phyloP scores from a whole-genome alignment of 768 basidiomycete species.

The Pisolithus marmoratus region DNA sequence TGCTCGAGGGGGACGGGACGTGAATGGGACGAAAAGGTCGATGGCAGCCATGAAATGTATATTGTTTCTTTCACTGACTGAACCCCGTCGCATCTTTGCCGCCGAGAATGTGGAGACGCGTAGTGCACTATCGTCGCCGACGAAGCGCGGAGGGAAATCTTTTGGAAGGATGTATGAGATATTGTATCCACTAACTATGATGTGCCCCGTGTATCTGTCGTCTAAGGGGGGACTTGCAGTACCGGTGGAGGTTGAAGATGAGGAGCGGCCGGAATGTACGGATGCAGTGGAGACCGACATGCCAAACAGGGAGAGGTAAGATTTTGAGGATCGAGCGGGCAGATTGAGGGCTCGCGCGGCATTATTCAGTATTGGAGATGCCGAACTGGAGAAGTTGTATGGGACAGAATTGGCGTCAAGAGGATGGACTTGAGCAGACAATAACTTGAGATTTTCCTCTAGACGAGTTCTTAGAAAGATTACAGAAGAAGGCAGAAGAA shows the following conservation, averaged over 20 bases:
- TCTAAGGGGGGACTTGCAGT: constrained; percentile 45
- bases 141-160: constrained; percentile 41
- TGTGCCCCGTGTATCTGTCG: constrained; percentile 63
- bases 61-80: constrained; percentile 49
- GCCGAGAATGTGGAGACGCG: constrained; percentile 21
- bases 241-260: constrained; percentile 27
- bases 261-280: constrained; percentile 29
- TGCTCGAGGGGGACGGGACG: constrained; percentile 59
- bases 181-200: constrained; percentile 71
- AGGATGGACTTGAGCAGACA: constrained; percentile 71
- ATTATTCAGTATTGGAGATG: constrained; percentile 58
- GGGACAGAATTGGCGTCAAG: constrained; percentile 65
- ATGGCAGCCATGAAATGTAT: constrained; percentile 79
- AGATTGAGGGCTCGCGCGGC: constrained; percentile 67
- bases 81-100: constrained; percentile 42
- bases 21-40: constrained; percentile 68
- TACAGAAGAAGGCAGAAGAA: background rate
- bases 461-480: constrained; percentile 1
- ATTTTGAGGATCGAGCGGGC: constrained; percentile 52
- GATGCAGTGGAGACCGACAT: constrained; percentile 31
- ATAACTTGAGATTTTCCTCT: constrained; percentile 80
- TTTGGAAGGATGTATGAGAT: constrained; percentile 74
- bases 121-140: constrained; percentile 14
- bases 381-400: constrained; percentile 64
- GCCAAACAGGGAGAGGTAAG: constrained; percentile 55